Base-by-base conservation (phyloP, 2,329 filamentous ascomycete genomes). In the Diplodia scrobiculata region DNA sequence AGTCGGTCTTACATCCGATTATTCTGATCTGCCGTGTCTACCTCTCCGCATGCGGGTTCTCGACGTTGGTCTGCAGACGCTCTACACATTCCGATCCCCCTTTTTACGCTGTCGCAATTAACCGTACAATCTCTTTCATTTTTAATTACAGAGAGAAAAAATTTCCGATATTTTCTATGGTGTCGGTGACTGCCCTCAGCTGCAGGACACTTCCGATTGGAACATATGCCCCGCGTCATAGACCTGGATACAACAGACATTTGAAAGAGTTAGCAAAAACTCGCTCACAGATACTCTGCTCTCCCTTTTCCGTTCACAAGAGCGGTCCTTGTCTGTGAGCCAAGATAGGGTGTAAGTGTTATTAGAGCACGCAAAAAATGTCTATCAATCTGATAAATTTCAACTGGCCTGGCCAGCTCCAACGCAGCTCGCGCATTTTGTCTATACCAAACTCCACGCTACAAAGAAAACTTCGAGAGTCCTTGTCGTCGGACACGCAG, bases 11-110 rank as follows among this genome's bases (percentile, higher is more conserved):
- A 5, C 6, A 27, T 38, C 52, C 21, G 63, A 59, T 25, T 32
- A 59, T 27, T 34, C 29, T n/a, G 52, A 58, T 32, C 63, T 65
- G 2, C 63, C 63, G n/a, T 65, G 63, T 36, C 34, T 65, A 29
- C 58, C 63, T 10, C 34, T 59, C n/a, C 48, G 51, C 9, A 65
- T 65, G 63, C 59, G 51, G 51, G 27, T 48, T 9, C 48, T 59
- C 45, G 63, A 51, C 6, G 41, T 48, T 32, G 63, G 63, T 25
- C 34, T 65, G 17, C 58, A 65, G 41, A 59, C 63, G 3, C 51
- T 65, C 10, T 59, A 65, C 27, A 65, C 63, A 5, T 65, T 65
- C 21, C 63, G 63, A 25, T 59, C 21, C 21, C 63, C 51, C 2
- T 65, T 51, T 9, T 65, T 27, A 38, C 63, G 2, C 10, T 59